Percentiles rank a stretch among this genome's conserved stretches.
Conservation (phyloP, 257 asterid species). For the Solanum appendiculatum region DNA sequence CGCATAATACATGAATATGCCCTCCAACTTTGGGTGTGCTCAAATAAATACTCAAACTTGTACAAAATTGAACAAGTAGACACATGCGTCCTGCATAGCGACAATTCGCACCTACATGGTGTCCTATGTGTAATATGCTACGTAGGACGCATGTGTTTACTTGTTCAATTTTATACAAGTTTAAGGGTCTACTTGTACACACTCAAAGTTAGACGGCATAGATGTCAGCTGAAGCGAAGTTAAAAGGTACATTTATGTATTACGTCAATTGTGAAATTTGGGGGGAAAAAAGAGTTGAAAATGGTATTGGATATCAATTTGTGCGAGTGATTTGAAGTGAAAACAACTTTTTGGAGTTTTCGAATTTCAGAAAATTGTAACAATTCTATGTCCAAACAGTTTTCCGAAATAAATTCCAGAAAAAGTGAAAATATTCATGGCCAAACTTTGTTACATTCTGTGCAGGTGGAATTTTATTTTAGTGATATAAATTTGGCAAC, state of each 20-base stretch:
- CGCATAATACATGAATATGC: background rate
- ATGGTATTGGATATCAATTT: background rate
- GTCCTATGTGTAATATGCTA: background rate
- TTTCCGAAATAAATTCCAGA: too few relatives aligned
- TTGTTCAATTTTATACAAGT: too few relatives aligned
- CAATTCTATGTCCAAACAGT: too few relatives aligned
- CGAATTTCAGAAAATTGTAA: too few relatives aligned
- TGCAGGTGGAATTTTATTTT: slow-evolving; percentile 87
- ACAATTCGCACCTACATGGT: too few relatives aligned
- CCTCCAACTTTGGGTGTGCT: background rate
- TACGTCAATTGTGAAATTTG: background rate
- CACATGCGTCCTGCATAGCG: background rate
- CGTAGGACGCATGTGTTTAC: background rate
- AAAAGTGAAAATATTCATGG: too few relatives aligned
- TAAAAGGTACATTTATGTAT: background rate
- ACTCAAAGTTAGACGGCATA: fast-evolving
- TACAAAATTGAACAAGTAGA: background rate
- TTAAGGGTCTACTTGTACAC: background rate
- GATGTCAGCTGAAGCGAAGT: background rate
- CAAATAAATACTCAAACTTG: too few relatives aligned
- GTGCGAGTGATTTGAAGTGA: too few relatives aligned
- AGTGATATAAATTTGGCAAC: slow-evolving; percentile 90
- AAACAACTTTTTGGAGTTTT: too few relatives aligned
- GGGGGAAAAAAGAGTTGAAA: background rate
- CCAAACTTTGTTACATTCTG: background rate